A percentile compares a stretch with the other conserved stretches of the same genome.
Conservation (phyloP, 192 early-diverging fungal genomes). For the Martensiomyces pterosporus region DNA sequence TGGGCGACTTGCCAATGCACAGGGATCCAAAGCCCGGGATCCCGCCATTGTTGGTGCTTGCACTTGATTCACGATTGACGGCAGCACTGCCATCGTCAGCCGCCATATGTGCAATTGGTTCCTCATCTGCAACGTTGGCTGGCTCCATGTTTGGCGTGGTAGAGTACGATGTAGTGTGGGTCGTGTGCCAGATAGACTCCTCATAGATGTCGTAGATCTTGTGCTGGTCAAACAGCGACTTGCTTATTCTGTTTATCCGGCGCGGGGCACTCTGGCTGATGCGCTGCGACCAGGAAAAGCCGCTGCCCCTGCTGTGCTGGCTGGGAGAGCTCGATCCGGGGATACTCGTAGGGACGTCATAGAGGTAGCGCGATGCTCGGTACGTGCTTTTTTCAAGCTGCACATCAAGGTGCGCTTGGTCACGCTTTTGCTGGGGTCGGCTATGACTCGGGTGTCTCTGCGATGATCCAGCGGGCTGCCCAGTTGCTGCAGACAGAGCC, state of each 20-base stretch:
- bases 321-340: no score
- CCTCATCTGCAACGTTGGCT: no score
- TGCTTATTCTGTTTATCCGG: conserved; percentile 10
- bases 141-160: no score
- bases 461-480: no score
- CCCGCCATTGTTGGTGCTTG: no score
- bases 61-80: no score
- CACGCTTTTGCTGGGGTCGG: neutral
- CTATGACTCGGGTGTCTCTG: no score
- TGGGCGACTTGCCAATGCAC: no score
- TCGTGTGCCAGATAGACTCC: conserved; percentile 42
- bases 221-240: conserved; percentile 34
- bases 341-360: conserved; percentile 35
- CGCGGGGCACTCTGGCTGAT: conserved; percentile 13
- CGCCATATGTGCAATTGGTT: no score
- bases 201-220: conserved; percentile 51
- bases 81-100: no score
- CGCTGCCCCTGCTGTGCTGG: conserved; percentile 3
- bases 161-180: conserved; percentile 3
- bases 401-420: conserved; percentile 3
- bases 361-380: conserved; percentile 41
- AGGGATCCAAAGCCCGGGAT: no score
- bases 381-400: conserved; percentile 8
- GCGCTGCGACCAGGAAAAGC: conserved; percentile 37
- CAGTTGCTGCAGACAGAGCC: conserved; percentile 11